These are phyloP conservation scores for Suhomyces sp. DNA, from an alignment of 805 yeast genomes.

Conservation along the genomic window DNA sequence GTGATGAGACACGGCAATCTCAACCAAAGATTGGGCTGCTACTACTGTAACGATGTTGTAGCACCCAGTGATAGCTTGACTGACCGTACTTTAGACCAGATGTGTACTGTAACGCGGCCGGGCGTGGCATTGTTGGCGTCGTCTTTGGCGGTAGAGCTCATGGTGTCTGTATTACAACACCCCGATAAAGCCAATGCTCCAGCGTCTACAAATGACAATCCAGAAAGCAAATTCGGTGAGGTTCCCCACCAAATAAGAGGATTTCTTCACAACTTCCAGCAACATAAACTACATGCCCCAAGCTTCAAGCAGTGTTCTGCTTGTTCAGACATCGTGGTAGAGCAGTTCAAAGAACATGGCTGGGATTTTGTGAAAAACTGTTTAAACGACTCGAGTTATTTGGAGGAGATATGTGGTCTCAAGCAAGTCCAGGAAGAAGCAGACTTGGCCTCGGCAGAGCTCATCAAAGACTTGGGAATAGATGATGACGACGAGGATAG, in stretches of 20 bases:
- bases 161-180: conserved; percentile 73
- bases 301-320: conserved; percentile 82
- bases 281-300: conserved; percentile 64
- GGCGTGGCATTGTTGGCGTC: conserved; percentile 91
- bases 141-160: conserved; percentile 78
- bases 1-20: conserved; percentile 88
- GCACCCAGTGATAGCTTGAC: conserved; percentile 90
- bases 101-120: conserved; percentile 98
- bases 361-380: conserved; percentile 84
- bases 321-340: conserved; percentile 63
- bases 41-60: conserved; percentile 92
- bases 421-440: conserved; percentile 69
- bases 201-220: conserved; percentile 29
- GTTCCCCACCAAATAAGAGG: conserved; percentile 93
- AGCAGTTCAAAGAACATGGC: conserved; percentile 48
- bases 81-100: conserved; percentile 89
- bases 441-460: conserved; percentile 44
- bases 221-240: conserved; percentile 49
- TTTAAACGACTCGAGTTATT: conserved; percentile 58
- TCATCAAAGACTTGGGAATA: conserved; percentile 26
- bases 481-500: conserved; percentile 39
- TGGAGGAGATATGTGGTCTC: conserved; percentile 81
- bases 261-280: conserved; percentile 63
- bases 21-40: conserved; percentile 64
- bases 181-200: conserved; percentile 47